Evolutionary conservation across 495 filamentous ascomycete species (phyloP), one percentile per base, ranked within the genome.

Genomic region (Penicillium goetzii): DNA sequence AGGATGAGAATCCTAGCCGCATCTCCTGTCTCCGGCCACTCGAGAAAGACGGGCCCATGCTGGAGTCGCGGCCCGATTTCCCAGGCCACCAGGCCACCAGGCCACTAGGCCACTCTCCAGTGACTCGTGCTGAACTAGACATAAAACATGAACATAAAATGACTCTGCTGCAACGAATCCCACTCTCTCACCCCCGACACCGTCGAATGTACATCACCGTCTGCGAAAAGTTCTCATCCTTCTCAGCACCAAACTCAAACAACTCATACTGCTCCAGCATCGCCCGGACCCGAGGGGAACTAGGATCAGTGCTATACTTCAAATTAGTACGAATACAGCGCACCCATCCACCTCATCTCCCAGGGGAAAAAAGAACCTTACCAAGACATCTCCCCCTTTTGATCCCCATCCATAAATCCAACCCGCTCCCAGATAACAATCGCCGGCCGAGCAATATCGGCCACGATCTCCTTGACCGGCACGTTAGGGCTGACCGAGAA

Each of bases 401-500:
- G 51, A 56, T 63, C 60, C 7, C 30, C 45, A 57, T 59, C 55
- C 6, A 36, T 1, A 33, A 23, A 41, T 14, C 28, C 38, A 7
- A 67, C 60, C 51, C 40, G 60, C 52, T 61, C 59, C 72, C 74
- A 76, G n/a, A 79, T 72, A 6, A 79, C 63, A 5, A 74, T 64
- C 0, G 62, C 71, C 3, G 77, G 76, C 7, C 74, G 68, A 38
- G 70, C 61, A 47, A 78, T 61, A 23, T 80, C 74, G 14, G 69
- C 56, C 15, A 76, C 58, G 28, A 80, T 72, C 41, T 79, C 69
- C 32, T 73, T 68, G 0, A 72, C 69, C 0, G 77, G 75, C 4
- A 72, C 64, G 56, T 78, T 69, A 0, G 71, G 58, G 3, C 38
- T 12, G 40, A 73, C 62, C 3, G 70, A 74, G 33, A 79, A 56